These are phyloP conservation scores for Colletotrichum magnum DNA, from an alignment of 2,329 filamentous ascomycete species.

Conservation along the genomic window DNA sequence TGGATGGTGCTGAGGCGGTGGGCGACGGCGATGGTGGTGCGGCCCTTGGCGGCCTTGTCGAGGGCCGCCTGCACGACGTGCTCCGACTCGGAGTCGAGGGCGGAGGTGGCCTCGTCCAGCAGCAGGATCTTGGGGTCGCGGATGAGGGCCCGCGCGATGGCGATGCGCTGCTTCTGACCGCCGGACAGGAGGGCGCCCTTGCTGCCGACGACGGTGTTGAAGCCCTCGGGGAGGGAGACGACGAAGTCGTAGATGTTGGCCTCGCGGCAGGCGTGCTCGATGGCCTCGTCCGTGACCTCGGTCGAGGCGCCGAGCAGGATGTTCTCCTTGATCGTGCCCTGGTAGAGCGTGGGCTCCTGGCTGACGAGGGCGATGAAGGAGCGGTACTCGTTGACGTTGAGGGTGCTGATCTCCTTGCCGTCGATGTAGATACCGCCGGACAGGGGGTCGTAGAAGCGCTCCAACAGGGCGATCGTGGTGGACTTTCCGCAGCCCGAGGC, in stretches of 20 bases:
- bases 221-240: conserved; percentile 86
- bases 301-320: conserved; percentile 83
- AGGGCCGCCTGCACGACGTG: conserved; percentile 86
- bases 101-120: conserved; percentile 85
- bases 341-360: conserved; percentile 95
- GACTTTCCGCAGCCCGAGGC: conserved; percentile 95
- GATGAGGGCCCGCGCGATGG: conserved; percentile 91
- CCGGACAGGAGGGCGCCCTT: conserved; percentile 90
- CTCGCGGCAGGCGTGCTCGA: conserved; percentile 86
- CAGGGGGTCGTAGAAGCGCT: conserved; percentile 94
- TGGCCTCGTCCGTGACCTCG: conserved; percentile 77
- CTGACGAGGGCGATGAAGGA: conserved; percentile 88
- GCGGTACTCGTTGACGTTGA: conserved; percentile 91
- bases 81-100: conserved; percentile 82
- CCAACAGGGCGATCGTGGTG: conserved; percentile 91
- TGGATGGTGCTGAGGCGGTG: conserved; percentile 94
- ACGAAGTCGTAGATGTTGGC: conserved; percentile 96
- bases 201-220: conserved; percentile 87
- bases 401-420: conserved; percentile 81
- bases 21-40: conserved; percentile 94
- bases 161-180: conserved; percentile 95
- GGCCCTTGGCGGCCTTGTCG: conserved; percentile 84
- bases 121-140: conserved; percentile 91
- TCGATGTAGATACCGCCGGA: conserved; percentile 86
- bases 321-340: conserved; percentile 92